Conservation (phyloP, 2,329 filamentous ascomycete species). For the Byssoonygena ceratinophila region DNA sequence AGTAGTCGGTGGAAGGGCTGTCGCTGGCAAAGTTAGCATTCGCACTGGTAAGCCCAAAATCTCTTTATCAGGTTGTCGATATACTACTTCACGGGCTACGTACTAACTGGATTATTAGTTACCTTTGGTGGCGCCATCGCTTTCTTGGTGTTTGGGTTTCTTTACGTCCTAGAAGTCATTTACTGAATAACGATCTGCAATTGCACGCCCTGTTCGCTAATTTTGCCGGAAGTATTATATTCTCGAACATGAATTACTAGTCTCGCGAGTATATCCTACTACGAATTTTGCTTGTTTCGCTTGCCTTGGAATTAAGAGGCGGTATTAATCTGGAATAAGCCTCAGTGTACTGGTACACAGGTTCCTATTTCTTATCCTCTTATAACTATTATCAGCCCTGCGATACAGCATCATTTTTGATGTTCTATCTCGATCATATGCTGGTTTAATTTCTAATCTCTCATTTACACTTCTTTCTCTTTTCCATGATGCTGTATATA, state of each 20-base stretch:
- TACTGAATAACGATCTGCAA: slow-evolving; percentile 30
- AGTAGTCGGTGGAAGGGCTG: slow-evolving; percentile 81
- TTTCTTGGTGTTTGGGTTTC: slow-evolving; percentile 82
- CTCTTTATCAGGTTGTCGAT: not conserved
- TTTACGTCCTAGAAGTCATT: slow-evolving; percentile 77
- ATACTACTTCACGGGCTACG: slow-evolving; percentile 3
- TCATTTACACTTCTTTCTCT: not conserved
- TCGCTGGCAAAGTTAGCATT: slow-evolving; percentile 88
- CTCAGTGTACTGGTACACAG: slow-evolving; percentile 4
- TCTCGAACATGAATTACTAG: slow-evolving; percentile 13
- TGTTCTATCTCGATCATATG: not conserved
- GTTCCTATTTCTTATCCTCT: not conserved
- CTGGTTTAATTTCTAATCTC: not conserved
- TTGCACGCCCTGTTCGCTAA: not conserved
- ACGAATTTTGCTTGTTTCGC: not conserved
- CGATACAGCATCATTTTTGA: not conserved
- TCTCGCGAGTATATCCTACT: not conserved
- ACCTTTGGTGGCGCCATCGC: slow-evolving; percentile 83
- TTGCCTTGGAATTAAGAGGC: not conserved
- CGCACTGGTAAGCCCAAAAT: slow-evolving; percentile 64
- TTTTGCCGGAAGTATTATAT: not conserved
- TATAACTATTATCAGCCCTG: not conserved
- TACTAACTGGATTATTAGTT: slow-evolving; percentile 47
- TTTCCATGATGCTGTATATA: not conserved
- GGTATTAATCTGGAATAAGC: not conserved